Evolutionary conservation across 2,329 filamentous ascomycete species (phyloP).

Genomic region (Penicillium sp.): DNA sequence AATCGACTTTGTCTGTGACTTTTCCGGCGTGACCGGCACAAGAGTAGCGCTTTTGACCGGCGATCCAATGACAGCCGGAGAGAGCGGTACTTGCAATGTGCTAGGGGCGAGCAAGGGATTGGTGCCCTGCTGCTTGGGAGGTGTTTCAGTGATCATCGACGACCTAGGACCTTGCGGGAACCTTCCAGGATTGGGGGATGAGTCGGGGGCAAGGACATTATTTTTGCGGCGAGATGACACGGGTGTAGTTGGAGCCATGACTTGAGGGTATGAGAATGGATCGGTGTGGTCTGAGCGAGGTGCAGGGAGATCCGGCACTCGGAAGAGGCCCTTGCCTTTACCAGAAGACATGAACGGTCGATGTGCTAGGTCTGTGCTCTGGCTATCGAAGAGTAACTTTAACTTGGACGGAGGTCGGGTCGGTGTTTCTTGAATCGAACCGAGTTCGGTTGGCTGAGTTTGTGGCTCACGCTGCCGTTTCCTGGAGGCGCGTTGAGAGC

Average conservation of each 20-base stretch:
- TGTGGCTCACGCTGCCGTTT: conserved; percentile 17
- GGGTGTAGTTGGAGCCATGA: conserved; percentile 38
- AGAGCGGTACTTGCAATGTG: conserved; percentile 20
- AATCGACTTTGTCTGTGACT: conserved; percentile 45
- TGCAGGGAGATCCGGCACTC: conserved; percentile 35
- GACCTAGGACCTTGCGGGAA: conserved; percentile 17
- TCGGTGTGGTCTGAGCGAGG: conserved; percentile 27
- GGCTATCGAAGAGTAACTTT: conserved; percentile 31
- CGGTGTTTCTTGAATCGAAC: conserved; percentile 49
- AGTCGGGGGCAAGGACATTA: conserved; percentile 14
- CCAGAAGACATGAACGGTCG: conserved; percentile 26
- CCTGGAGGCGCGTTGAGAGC: conserved; percentile 13
- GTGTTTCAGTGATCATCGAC: conserved; percentile 40
- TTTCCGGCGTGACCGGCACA: conserved; percentile 43
- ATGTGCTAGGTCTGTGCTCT: conserved; percentile 15
- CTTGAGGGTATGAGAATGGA: conserved; percentile 12
- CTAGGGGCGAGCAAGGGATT: conserved; percentile 12
- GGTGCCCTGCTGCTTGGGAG: conserved; percentile 29
- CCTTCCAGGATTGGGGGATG: conserved; percentile 17
- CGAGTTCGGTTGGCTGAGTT: conserved; percentile 16
- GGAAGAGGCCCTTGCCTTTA: conserved; percentile 34
- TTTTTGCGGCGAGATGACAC: conserved; percentile 34
- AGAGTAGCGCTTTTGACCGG: conserved; percentile 39
- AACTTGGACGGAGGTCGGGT: conserved; percentile 42
- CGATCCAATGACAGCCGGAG: conserved; percentile 37